These are phyloP conservation scores for Sechiopsis laciniata DNA, from an alignment of 306 rosid genomes.

Conservation along the genomic window DNA sequence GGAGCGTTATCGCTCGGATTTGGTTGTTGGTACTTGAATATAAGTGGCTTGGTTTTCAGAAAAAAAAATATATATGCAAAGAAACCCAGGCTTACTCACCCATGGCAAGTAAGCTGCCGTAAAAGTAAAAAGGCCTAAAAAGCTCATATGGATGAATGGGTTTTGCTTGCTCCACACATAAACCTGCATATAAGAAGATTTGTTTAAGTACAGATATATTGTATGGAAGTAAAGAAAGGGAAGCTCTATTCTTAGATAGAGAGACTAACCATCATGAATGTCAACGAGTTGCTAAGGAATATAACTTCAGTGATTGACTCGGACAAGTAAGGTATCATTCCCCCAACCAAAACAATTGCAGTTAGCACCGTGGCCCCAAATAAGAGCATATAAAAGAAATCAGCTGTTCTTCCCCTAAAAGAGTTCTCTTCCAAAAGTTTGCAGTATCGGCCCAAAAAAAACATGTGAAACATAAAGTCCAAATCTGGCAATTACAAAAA, in stretches of 20 bases:
- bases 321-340: constrained; percentile 89
- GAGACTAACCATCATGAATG: constrained; percentile 83
- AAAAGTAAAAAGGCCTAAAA: constrained; percentile 86
- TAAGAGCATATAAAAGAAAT: constrained; percentile 89
- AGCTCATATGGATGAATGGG: constrained; percentile 94
- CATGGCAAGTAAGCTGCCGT: constrained; percentile 97
- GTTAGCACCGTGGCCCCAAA: constrained; percentile 86
- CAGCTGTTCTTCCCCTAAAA: constrained; percentile 91
- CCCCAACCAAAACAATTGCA: constrained; percentile 86
- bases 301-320: constrained; percentile 79
- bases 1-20: no score
- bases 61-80: no score
- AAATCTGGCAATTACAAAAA: constrained; percentile 51
- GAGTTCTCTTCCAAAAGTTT: constrained; percentile 98
- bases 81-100: constrained; percentile 47
- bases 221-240: neutral
- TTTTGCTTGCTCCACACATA: constrained; percentile 99
- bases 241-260: constrained; percentile 3
- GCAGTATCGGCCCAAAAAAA: constrained; percentile 96
- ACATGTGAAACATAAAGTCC: constrained; percentile 99
- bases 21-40: no score
- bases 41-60: no score
- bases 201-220: constrained; percentile 18
- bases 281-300: constrained; percentile 90
- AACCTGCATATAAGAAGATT: constrained; percentile 45